Base-by-base conservation (phyloP, 345 rosid genomes). In the Bruguiera gymnorhiza region DNA sequence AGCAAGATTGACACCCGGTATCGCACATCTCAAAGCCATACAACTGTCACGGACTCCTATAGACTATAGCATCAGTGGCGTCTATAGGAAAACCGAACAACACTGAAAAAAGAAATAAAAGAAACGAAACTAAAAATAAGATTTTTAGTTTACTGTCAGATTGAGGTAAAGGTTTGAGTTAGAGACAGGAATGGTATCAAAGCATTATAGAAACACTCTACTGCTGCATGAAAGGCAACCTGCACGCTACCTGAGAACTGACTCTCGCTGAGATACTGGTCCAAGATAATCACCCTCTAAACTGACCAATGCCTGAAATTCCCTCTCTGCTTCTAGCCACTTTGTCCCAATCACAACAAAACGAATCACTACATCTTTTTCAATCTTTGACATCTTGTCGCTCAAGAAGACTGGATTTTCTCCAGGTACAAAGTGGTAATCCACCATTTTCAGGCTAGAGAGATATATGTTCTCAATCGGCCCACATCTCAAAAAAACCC, bases 321-420 rank as follows among this genome's bases (percentile, higher is more conserved):
- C 97, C 78, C 95, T 83, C 70, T 95, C 97, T 1, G 82, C 88
- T 74, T 95, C 97, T 55, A 90, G 68, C 99, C 97, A 92, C 77
- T 84, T 88, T 0, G 87, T 83, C 46, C 83, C 99, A 1, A 91
- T 74, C 80, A 95, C 96, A 20, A 92, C 75, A 79, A 84, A 73
- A 1, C 96, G 86, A 11, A 95, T 73, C 37, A 46, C 72, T 2
- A 75, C 76, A 62, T 80, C 92, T 61, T 89, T 85, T 70, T 80
- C 79, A 51, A 92, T 87, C 87, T 82, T 85, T 1, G 96, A 80
- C 61, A 36, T 70, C 83, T 86, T 88, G 26, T 85, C 91, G 36
- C 81, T 84, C 79, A 88, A 65, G 81, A 95, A 92, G 36, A 81
- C 78, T 0, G 88, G 89, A 51, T 88, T 86, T 79, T 92, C 97